Evolutionary conservation across 169 alveolate species (phyloP), one percentile per base, ranked within the genome.

Genomic region (Babesia ovata): DNA sequence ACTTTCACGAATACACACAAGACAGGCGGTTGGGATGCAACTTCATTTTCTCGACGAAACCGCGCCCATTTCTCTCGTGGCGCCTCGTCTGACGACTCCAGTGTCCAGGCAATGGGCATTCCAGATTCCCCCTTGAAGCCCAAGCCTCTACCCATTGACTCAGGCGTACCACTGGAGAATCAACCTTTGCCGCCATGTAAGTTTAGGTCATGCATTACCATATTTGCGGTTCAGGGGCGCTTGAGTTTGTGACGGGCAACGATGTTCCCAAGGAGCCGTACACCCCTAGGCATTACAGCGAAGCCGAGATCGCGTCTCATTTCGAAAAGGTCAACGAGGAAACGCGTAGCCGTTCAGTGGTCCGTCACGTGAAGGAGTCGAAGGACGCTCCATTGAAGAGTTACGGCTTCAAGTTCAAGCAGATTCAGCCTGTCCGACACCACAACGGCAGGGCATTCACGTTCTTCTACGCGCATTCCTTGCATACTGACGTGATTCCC

Each of bases 331-430:
- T 54, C 50, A 83, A 83, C 46, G 87, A 54, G 42, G 83, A 79
- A 19, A 62, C 87, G 22, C 57, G 87, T n/a, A 46, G 42, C 21
- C 45, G 54, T 7, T 28, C 87, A 48, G 67, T 28, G 28, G 69
- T 82, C 10, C 24, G 48, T 22, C 52, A 48, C 44, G 39, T 79
- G 49, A 44, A 58, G 12, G 76, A 63, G 50, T 21, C 86, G 36
- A 69, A 46, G 60, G 79, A 56, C 42, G 75, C 49, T 11, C 69
- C 67, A 0, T 4, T 75, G 11, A 90, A 90, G 71, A 90, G 93
- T 54, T 88, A 88, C 72, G 96, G 96, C 26, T 92, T 92, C 71
- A 87, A 86, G 59, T 85, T 92, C 71, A 91, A 92, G 77, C 96
- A 92, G 65, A 86, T 92, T 39, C 95, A 86, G 70, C 96, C 96